A percentile compares a stretch with the other conserved stretches of the same genome.
Evolutionary conservation across 805 yeast species (phyloP).

Genomic region (Starmerella powellii): DNA sequence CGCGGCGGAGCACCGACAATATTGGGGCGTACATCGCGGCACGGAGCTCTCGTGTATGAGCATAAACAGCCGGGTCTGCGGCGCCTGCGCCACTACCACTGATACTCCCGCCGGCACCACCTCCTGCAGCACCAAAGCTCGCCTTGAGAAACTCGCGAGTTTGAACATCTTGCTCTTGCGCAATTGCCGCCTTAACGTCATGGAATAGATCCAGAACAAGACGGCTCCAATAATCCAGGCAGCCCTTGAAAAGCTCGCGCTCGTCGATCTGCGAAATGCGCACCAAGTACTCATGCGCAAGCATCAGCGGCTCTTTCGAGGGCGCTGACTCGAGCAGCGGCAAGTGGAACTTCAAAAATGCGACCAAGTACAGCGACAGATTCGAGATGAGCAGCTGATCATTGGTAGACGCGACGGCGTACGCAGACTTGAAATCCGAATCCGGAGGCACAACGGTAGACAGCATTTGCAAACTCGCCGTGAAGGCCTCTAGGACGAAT

Average conservation of each 20-base stretch:
- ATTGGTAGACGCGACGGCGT: slow-evolving; percentile 58
- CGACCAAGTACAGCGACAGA: slow-evolving; percentile 81
- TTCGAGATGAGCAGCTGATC: slow-evolving; percentile 94
- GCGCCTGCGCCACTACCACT: slow-evolving; percentile 53
- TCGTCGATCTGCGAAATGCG: slow-evolving; percentile 84
- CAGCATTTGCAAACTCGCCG: slow-evolving; percentile 59
- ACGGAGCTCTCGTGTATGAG: slow-evolving; percentile 36
- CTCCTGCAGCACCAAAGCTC: slow-evolving; percentile 29
- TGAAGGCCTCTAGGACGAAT: slow-evolving; percentile 59
- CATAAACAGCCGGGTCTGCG: slow-evolving; percentile 43
- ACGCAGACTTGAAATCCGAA: slow-evolving; percentile 59
- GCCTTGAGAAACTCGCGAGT: slow-evolving; percentile 42
- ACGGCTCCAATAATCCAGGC: slow-evolving; percentile 87
- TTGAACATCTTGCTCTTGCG: slow-evolving; percentile 59
- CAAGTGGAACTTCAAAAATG: slow-evolving; percentile 74
- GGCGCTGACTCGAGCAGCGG: slow-evolving; percentile 37
- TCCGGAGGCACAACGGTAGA: slow-evolving; percentile 55
- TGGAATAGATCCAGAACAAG: slow-evolving; percentile 71
- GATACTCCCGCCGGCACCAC: slow-evolving; percentile 27
- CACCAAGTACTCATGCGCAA: slow-evolving; percentile 69
- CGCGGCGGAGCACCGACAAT: slow-evolving; percentile 71
- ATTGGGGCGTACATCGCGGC: slow-evolving; percentile 72
- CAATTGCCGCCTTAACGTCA: slow-evolving; percentile 74
- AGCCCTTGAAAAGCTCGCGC: slow-evolving; percentile 88
- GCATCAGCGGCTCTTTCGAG: slow-evolving; percentile 46